Conservation (phyloP, 305 asterid species). For the Solanum hybrid region DNA sequence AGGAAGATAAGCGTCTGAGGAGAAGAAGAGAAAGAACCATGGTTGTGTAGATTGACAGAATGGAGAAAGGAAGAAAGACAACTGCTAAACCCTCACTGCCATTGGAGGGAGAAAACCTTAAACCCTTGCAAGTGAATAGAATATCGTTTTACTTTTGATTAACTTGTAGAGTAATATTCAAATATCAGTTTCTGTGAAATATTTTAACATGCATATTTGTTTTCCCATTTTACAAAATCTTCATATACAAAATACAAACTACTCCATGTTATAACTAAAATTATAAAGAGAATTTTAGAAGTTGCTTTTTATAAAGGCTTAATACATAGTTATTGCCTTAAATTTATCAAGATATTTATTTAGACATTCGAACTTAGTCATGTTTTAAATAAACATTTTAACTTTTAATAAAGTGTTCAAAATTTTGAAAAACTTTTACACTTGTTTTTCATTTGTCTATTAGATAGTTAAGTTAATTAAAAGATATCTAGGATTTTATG, state of each 20-base stretch:
- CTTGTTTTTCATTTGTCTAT: neutral
- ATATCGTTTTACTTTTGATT: neutral
- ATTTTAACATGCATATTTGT: neutral
- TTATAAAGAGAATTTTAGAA: neutral
- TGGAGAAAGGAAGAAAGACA: neutral
- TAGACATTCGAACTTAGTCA: neutral
- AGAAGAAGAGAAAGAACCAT: conserved; percentile 14
- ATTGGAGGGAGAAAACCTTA: neutral
- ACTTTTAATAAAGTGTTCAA: neutral
- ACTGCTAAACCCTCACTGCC: neutral
- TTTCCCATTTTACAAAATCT: neutral
- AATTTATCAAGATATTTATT: neutral
- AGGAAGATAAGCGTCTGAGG: conserved; percentile 5
- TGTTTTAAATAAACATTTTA: neutral
- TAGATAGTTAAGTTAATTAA: neutral
- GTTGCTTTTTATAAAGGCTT: neutral
- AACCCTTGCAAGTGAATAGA: neutral
- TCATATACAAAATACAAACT: neutral
- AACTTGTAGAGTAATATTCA: neutral
- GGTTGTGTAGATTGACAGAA: neutral
- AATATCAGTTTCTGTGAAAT: neutral
- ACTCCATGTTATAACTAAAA: neutral
- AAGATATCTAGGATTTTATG: neutral
- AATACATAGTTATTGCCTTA: neutral
- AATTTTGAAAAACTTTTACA: neutral